These are phyloP conservation scores for Trichoderma afroharzianum DNA, from an alignment of 2,329 filamentous ascomycete species.

Conservation along the genomic window DNA sequence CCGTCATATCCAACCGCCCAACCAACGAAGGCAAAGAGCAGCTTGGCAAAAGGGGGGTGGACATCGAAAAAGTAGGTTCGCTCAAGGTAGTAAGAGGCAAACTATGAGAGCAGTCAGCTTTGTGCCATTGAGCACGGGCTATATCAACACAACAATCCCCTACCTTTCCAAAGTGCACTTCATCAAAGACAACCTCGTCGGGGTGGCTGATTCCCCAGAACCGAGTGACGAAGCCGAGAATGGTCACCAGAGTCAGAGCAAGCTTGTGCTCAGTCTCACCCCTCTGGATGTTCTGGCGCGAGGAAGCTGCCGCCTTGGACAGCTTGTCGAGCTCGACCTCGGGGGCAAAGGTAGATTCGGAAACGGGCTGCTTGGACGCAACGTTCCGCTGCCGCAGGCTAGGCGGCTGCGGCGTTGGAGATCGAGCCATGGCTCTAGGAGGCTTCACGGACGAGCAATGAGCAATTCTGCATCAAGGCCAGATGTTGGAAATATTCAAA, in stretches of 20 bases:
- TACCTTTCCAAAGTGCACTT: slow-evolving; percentile 99
- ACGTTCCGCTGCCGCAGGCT: slow-evolving; percentile 58
- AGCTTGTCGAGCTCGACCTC: slow-evolving; percentile 52
- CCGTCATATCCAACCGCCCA: slow-evolving; percentile 98
- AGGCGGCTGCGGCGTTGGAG: slow-evolving; percentile 45
- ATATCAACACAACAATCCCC: slow-evolving; percentile 24
- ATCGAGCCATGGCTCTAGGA: slow-evolving; percentile 43
- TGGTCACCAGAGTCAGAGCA: slow-evolving; percentile 71
- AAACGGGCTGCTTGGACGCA: slow-evolving; percentile 45
- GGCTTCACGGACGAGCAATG: slow-evolving; percentile 6
- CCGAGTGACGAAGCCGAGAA: slow-evolving; percentile 81
- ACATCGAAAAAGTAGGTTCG: slow-evolving; percentile 99
- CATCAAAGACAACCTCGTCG: slow-evolving; percentile 96
- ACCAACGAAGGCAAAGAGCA: slow-evolving; percentile 93
- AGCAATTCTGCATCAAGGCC: background rate
- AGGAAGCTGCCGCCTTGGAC: slow-evolving; percentile 34
- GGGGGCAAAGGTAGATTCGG: slow-evolving; percentile 33
- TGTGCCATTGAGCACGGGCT: background rate
- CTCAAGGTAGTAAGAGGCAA: slow-evolving; percentile 81
- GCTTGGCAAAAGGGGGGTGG: slow-evolving; percentile 95
- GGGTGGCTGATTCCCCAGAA: slow-evolving; percentile 97
- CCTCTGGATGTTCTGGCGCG: slow-evolving; percentile 33
- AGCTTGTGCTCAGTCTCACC: slow-evolving; percentile 84
- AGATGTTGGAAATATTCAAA: background rate
- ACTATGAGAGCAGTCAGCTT: slow-evolving; percentile 40